Base-by-base conservation (phyloP, 1,284 basidiomycete species). In the Ustilago nuda region DNA sequence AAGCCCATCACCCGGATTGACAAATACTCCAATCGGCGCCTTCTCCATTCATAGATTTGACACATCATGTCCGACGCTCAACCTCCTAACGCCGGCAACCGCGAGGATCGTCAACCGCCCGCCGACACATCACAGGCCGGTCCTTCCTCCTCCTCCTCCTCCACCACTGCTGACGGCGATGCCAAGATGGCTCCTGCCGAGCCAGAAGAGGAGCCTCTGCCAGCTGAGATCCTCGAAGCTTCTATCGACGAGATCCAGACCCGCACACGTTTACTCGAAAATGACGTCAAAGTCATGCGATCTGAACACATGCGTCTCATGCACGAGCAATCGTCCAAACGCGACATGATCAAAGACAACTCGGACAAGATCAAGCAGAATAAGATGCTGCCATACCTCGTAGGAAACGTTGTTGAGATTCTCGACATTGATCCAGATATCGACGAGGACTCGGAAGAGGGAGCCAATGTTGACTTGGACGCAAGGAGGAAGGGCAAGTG, bases 331-430 rank as follows among this genome's bases (percentile, higher is more conserved):
- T 92, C 89, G 79, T 92, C 92, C 78, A 98, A 99, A 95, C 92
- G 93, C 85, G 95, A 98, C 89, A 97, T 96, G 90, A 97, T 99
- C 86, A 91, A 94, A 69, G 96, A 99, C 86, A 99, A 98, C 80
- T 92, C 92, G 59, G 95, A 98, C 87, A 99, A 99, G 89, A 94
- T 99, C 82, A 98, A 98, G 87, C 96, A 99, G 90, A 99, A 99
- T 88, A 99, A 99, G 87, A 94, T 98, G 23, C 88, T 99, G 50
- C 96, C 97, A 1, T 99, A 98, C 88, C 91, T 99, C 60, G 97
- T 99, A 52, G 95, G 93, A 32, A 98, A 99, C 83, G 94, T 99
- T 1, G 84, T 85, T 41, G 84, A 85, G 67, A 95, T 99, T 82
- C 89, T 99, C 64, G 93, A 98, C 80, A 92, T 99, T 56, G 95